Evolutionary conservation across 371 early-diverging fungal species (phyloP).

Genomic region (Blakeslea trispora): DNA sequence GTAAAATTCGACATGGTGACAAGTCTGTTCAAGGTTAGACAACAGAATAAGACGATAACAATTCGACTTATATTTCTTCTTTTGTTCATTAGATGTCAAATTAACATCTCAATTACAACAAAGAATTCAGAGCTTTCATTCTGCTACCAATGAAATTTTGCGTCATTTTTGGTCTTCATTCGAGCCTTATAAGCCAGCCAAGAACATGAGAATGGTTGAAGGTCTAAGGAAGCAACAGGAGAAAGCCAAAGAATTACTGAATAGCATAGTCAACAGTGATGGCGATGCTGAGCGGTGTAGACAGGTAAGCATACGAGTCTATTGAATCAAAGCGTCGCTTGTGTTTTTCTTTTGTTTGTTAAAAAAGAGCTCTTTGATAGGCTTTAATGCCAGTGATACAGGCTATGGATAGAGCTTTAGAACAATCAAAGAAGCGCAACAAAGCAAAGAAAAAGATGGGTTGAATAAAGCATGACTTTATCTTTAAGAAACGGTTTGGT

Average conservation of each 20-base stretch:
- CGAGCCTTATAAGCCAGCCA: constrained; percentile 51
- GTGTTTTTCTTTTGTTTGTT: not conserved
- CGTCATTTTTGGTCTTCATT: constrained; percentile 67
- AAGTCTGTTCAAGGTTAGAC: constrained; percentile 32
- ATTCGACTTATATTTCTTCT: too few relatives aligned
- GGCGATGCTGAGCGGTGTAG: constrained; percentile 40
- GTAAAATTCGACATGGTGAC: constrained; percentile 32
- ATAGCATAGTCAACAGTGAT: constrained; percentile 30
- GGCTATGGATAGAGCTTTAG: constrained; percentile 55
- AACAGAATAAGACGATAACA: not conserved
- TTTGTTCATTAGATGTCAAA: constrained; percentile 42
- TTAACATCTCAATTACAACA: constrained; percentile 50
- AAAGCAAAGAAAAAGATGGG: constrained; percentile 44
- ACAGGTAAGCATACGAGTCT: constrained; percentile 44
- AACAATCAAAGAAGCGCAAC: constrained; percentile 49
- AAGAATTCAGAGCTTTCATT: constrained; percentile 55
- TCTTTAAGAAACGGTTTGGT: too few relatives aligned
- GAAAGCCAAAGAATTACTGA: constrained; percentile 48
- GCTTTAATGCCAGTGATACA: constrained; percentile 50
- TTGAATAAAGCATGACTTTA: not conserved
- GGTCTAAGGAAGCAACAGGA: constrained; percentile 52
- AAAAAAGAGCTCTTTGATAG: constrained; percentile 21
- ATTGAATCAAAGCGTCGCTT: not conserved
- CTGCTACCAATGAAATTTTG: constrained; percentile 65
- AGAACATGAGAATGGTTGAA: constrained; percentile 58